phyloP scores from a whole-genome alignment of 768 basidiomycete species.

The Lactarius pseudohatsudake region DNA sequence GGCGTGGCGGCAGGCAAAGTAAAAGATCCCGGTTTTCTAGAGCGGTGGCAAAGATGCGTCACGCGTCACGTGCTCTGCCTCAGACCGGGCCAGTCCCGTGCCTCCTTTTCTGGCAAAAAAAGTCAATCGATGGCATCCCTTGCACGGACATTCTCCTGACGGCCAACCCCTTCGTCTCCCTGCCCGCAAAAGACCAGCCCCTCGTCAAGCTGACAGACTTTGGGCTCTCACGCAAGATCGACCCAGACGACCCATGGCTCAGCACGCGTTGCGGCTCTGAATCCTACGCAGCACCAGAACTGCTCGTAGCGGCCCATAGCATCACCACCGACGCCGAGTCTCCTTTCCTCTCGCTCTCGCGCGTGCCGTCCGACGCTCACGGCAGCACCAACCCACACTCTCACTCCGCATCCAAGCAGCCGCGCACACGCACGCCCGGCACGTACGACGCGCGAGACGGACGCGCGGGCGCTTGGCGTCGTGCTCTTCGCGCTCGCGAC shows the following conservation, averaged over 20 bases:
- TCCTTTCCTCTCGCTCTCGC: slow-evolving; percentile 25
- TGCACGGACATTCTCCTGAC: slow-evolving; percentile 78
- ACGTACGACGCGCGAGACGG: slow-evolving; percentile 83
- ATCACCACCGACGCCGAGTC: slow-evolving; percentile 26
- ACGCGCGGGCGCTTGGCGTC: slow-evolving; percentile 90
- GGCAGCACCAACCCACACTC: slow-evolving; percentile 2
- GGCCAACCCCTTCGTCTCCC: slow-evolving; percentile 39
- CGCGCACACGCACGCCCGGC: slow-evolving; percentile 42
- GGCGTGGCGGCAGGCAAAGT: no score
- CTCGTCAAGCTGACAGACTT: slow-evolving; percentile 87
- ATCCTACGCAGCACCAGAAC: slow-evolving; percentile 81
- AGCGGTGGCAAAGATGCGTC: no score
- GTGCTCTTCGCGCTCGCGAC: slow-evolving; percentile 77
- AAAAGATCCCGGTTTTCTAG: no score
- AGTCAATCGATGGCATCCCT: no score
- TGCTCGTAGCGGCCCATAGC: slow-evolving; percentile 47
- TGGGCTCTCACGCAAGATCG: slow-evolving; percentile 83
- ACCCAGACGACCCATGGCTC: slow-evolving; percentile 58
- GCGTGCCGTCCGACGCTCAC: slow-evolving; percentile 19
- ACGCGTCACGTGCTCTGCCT: no score
- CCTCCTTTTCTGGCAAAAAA: no score
- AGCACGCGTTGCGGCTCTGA: slow-evolving; percentile 85
- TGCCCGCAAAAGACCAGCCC: slow-evolving; percentile 35
- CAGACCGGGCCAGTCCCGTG: no score
- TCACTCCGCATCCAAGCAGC: slow-evolving; percentile 34